Evolutionary conservation across 2,329 filamentous ascomycete genomes (phyloP), one percentile per base, ranked within the genome.

Genomic region (Thermothelomyces thermophilus): DNA sequence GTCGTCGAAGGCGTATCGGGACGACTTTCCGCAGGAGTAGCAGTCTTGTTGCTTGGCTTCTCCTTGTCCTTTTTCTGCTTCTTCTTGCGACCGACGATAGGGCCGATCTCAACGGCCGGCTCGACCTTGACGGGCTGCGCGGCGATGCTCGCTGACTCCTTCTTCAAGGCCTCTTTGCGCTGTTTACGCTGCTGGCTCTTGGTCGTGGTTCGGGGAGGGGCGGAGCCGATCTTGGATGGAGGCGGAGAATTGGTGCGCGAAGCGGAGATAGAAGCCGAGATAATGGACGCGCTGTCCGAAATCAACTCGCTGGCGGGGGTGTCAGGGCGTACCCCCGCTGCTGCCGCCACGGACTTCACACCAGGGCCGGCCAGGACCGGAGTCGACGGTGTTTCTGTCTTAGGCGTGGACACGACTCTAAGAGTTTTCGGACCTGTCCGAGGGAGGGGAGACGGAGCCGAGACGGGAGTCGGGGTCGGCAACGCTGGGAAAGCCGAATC

Each of bases 101-200:
- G 87, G 7, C 82, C 87, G 57, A 80, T 77, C 56, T 80, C 76
- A 14, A 70, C 68, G 45, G 79, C 73, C 11, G 73, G 66, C 51
- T 83, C 82, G 13, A 69, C 60, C 42, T 74, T 73, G 55, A 77
- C 60, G 1, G 69, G 59, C 54, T 80, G 58, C 16, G 56, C 77
- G 3, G 67, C 69, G 52, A 82, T 74, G 30, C 74, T 64, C 16
- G 73, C 75, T 2, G 75, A 76, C 49, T 86, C 82, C 60, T 83
- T 80, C 60, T 82, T 85, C 52, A 80, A 71, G 16, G 76, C 77
- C 55, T 85, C 83, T 63, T 83, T 84, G 55, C 83, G 80, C 60
- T 87, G 80, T 66, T 90, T 91, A 63, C 86, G 85, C 63, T 86
- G 79, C 63, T 87, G 84, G 60, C 83, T 89, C 70, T 90, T 90